phyloP scores from a whole-genome alignment of 495 filamentous ascomycete species.

The Hypoxylon intermedium region DNA sequence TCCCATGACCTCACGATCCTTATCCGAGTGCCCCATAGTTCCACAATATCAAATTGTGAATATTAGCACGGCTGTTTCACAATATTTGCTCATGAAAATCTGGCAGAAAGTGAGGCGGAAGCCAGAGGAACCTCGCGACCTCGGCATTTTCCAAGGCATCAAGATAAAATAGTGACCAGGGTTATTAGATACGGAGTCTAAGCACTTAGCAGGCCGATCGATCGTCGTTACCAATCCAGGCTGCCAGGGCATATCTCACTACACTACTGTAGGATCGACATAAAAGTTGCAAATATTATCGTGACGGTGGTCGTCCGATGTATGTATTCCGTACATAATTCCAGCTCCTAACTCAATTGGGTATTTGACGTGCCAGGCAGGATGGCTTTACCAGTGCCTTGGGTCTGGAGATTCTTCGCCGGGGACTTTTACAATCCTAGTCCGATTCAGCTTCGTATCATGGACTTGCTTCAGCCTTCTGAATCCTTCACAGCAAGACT shows the following conservation, averaged over 20 bases:
- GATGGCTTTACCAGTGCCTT: conserved; percentile 25
- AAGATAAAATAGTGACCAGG: conserved; percentile 10
- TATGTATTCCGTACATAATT: background rate
- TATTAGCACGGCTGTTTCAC: conserved; percentile 31
- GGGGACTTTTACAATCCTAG: background rate
- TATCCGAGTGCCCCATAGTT: conserved; percentile 8
- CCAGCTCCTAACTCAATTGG: conserved; percentile 10
- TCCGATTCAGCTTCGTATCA: conserved; percentile 7
- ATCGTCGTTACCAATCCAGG: conserved; percentile 15
- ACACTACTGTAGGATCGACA: conserved; percentile 7
- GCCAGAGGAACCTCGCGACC: background rate
- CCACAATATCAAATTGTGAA: conserved; percentile 28
- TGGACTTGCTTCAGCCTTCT: conserved; percentile 5
- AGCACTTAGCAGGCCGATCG: conserved; percentile 18
- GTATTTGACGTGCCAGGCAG: conserved; percentile 7
- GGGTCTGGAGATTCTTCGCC: conserved; percentile 23
- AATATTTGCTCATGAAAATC: conserved; percentile 8
- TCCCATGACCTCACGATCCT: conserved; percentile 24
- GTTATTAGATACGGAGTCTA: conserved; percentile 8
- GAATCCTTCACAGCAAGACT: conserved; percentile 15
- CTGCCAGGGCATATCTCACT: conserved; percentile 22
- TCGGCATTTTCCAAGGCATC: conserved; percentile 12
- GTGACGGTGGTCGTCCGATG: conserved; percentile 17
- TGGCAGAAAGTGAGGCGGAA: background rate
- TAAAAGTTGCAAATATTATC: conserved; percentile 12